These are phyloP conservation scores for Microbotryomycetes sp. DNA, from an alignment of 1,284 basidiomycete species.

Conservation along the genomic window DNA sequence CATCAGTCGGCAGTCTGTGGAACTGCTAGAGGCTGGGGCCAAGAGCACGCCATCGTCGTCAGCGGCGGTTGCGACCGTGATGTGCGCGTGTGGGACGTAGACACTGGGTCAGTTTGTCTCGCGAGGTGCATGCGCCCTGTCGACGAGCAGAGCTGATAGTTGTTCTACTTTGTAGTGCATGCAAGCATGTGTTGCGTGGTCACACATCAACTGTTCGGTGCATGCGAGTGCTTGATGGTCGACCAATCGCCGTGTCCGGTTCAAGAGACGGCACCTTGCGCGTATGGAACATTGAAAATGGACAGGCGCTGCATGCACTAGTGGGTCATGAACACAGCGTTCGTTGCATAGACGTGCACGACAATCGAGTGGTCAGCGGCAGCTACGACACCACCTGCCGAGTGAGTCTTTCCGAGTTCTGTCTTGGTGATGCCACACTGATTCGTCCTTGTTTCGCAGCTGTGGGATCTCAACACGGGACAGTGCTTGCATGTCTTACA, in stretches of 20 bases:
- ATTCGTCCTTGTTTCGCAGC: conserved; percentile 44
- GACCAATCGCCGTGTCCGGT: conserved; percentile 83
- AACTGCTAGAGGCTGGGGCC: conserved; percentile 60
- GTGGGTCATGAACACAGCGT: conserved; percentile 77
- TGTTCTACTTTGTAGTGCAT: conserved; percentile 50
- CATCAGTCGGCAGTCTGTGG: conserved; percentile 51
- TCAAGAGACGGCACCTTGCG: conserved; percentile 79
- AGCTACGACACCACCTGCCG: conserved; percentile 82
- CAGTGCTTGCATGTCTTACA: conserved; percentile 61
- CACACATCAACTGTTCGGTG: conserved; percentile 90
- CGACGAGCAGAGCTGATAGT: neutral
- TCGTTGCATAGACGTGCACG: conserved; percentile 79
- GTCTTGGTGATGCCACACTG: neutral
- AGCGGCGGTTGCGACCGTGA: conserved; percentile 87
- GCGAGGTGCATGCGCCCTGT: neutral
- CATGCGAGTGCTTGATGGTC: conserved; percentile 75
- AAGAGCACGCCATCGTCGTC: conserved; percentile 65
- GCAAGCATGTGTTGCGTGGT: conserved; percentile 70
- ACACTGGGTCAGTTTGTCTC: conserved; percentile 59
- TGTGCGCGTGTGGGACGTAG: conserved; percentile 84
- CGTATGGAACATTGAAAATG: conserved; percentile 88
- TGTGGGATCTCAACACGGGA: conserved; percentile 75
- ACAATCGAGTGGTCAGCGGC: conserved; percentile 72
- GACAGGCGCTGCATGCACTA: conserved; percentile 61
- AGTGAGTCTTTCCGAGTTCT: conserved; percentile 48